Conservation (phyloP, 179 eudicot genomes). For the Carnegiea gigantea region DNA sequence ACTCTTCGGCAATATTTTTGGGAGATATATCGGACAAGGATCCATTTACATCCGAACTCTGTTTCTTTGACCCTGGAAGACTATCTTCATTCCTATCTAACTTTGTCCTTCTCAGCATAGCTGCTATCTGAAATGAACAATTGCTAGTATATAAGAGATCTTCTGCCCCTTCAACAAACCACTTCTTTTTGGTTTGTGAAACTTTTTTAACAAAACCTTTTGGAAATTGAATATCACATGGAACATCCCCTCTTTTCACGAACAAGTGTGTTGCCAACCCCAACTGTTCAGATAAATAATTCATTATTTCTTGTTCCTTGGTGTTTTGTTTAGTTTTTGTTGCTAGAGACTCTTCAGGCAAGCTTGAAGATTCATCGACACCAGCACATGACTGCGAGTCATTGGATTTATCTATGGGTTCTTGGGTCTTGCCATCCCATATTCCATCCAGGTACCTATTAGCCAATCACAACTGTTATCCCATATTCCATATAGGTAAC, state of each 20-base stretch:
- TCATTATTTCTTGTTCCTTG: conserved; percentile 40
- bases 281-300: conserved; percentile 52
- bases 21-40: conserved; percentile 45
- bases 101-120: conserved; percentile 47
- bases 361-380: conserved; percentile 26
- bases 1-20: conserved; percentile 58
- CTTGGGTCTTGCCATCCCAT: conserved; percentile 57
- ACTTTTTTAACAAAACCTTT: conserved; percentile 69
- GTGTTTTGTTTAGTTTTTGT: conserved; percentile 37
- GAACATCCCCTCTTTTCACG: conserved; percentile 41
- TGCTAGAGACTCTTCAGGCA: conserved; percentile 28
- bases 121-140: conserved; percentile 77
- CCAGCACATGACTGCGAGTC: conserved; percentile 30
- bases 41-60: conserved; percentile 20
- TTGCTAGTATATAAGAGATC: conserved; percentile 75
- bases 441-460: conserved; percentile 74
- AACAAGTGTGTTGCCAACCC: conserved; percentile 46
- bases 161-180: conserved; percentile 60
- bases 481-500: background rate
- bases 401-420: conserved; percentile 29
- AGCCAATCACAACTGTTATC: conserved; percentile 18
- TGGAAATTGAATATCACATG: conserved; percentile 50
- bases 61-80: conserved; percentile 25
- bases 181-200: conserved; percentile 60
- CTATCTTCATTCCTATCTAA: conserved; percentile 28